Base-by-base conservation (phyloP, 768 basidiomycete genomes). In the Fomitopsis pulvina region DNA sequence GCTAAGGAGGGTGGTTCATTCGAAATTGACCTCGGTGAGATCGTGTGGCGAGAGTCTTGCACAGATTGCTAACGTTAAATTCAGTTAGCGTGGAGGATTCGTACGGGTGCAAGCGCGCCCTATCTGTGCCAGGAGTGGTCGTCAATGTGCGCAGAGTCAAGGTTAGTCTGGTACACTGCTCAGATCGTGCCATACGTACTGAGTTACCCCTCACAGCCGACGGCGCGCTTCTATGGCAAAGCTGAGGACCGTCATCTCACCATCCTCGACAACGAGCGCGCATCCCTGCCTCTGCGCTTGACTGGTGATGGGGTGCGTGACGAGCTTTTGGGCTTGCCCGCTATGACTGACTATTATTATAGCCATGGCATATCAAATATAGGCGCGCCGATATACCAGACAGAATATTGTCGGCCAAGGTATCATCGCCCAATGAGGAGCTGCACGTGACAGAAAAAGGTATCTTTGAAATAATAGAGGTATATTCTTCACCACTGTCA, bases 331-430 rank as follows among this genome's bases (percentile, higher is more conserved):
- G 16, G 16, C n/a, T 40, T 10, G 10, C 22, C 16, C 28, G 20
- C 20, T 44, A 10, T 14, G 41, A 32, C 18, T 16, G 54, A 47
- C 44, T 46, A 49, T 45, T 50, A 47, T 41, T 8, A 21, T 57
- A 97, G 93, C 92, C 95, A 6, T 99, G 95, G 95, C 75, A 69
- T 12, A 64, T 99, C 40, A 80, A 77, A 51, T 97, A 94, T 64
- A 80, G 80, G 27, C 75, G 71, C 29, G 61, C 65, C 6, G 76
- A 76, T 21, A 69, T 68, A 3, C 70, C 75, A 1, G 70, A 70
- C 24, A 64, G 65, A 38, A 52, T 73, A 7, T 60, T 70, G 24
- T 67, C 70, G 18, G 71, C 69, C 29, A 73, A 62, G 40, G 65
- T 84, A 41, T 71, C 64, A 20, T 79, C 77, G 41, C 78, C 83